Evolutionary conservation across 768 basidiomycete species (phyloP), one percentile per base, ranked within the genome.

Genomic region (Chalciporus sphaerocephalus): DNA sequence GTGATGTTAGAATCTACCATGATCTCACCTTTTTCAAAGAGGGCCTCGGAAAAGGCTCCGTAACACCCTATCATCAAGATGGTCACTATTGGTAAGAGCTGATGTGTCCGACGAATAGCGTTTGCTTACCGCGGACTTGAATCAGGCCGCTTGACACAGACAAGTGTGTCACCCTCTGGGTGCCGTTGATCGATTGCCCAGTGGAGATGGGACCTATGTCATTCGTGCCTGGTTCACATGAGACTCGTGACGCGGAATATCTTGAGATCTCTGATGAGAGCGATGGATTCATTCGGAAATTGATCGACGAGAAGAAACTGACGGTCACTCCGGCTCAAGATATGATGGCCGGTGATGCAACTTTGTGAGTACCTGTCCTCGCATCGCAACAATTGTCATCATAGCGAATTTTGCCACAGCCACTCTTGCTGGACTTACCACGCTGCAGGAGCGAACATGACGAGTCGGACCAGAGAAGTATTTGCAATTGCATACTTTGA

Each of bases 341-440:
- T 38, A 46, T 46, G 44, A 46, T 38, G 11, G 44, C 44, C 11
- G 44, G 44, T 18, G 44, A 46, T 22, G 44, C 44, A 6, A 46
- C 37, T 6, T 46, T 46, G 44, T 46, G 27, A 46, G 44, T 39
- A 27, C n/a, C n/a, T n/a, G n/a, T n/a, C n/a, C n/a, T n/a, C n/a
- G n/a, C n/a, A n/a, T n/a, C n/a, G n/a, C n/a, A n/a, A n/a, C n/a
- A n/a, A n/a, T n/a, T n/a, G n/a, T n/a, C n/a, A n/a, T n/a, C n/a
- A n/a, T n/a, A n/a, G n/a, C n/a, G n/a, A n/a, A n/a, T 32, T n/a
- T 11, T 23, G 21, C 23, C 12, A 32, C 34, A 46, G 44, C 37
- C 44, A 46, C 44, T 46, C 44, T 12, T 46, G 44, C 13, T 46
- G 44, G 44, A 46, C 44, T 8, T 46, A 46, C 44, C 44, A 46